Evolutionary conservation across 768 basidiomycete genomes (phyloP).

Genomic region (Dacryopinax primogenitus): DNA sequence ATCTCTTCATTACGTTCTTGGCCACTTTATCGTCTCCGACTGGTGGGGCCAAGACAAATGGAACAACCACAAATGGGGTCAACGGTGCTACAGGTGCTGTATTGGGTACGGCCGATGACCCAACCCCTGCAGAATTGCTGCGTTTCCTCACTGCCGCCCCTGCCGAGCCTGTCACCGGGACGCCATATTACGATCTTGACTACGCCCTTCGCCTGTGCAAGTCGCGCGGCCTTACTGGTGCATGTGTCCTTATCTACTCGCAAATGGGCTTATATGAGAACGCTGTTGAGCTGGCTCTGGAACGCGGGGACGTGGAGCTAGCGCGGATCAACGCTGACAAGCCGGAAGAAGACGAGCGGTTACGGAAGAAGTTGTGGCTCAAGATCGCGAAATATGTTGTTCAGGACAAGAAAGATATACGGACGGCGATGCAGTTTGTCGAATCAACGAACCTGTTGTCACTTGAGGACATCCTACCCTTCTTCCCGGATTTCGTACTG

Average conservation of each 20-base stretch:
- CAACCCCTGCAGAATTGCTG: constrained; percentile 19
- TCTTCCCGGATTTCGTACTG: constrained; percentile 98
- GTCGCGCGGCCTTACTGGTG: constrained; percentile 60
- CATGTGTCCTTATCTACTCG: constrained; percentile 92
- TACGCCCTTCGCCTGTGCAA: constrained; percentile 91
- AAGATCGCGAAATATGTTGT: constrained; percentile 99
- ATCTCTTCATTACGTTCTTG: constrained; percentile 81
- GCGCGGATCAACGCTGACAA: constrained; percentile 92
- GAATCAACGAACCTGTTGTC: constrained; percentile 90
- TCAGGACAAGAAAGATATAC: constrained; percentile 95
- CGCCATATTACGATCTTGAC: constrained; percentile 92
- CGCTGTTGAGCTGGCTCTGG: constrained; percentile 85
- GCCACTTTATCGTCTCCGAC: constrained; percentile 35
- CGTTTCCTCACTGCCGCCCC: constrained; percentile 76
- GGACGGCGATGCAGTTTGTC: constrained; percentile 96
- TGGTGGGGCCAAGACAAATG: neutral
- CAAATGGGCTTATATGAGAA: constrained; percentile 97
- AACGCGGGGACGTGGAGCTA: constrained; percentile 87
- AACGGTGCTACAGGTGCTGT: neutral
- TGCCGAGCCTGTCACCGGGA: constrained; percentile 63
- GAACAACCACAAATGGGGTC: neutral
- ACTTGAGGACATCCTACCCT: constrained; percentile 96
- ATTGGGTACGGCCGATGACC: neutral
- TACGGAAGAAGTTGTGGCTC: constrained; percentile 91
- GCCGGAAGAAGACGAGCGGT: constrained; percentile 63